Evolutionary conservation across 495 filamentous ascomycete species (phyloP).

Genomic region (Parathielavia appendiculata): DNA sequence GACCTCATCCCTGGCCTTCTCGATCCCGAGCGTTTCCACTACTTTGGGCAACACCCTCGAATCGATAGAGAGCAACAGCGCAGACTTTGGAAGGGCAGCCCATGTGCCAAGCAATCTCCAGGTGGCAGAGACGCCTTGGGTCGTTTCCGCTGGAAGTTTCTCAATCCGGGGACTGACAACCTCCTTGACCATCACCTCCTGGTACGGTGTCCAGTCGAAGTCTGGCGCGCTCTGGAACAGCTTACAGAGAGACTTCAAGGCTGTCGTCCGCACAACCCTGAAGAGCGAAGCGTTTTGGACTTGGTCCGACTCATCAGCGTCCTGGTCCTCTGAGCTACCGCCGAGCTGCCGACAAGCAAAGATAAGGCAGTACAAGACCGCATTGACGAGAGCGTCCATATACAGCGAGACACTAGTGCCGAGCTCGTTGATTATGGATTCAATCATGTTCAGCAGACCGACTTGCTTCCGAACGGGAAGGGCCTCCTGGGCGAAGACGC

Average conservation of each 20-base stretch:
- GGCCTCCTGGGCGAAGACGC: constrained; percentile 48
- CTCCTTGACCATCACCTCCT: constrained; percentile 63
- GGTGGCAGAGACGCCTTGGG: constrained; percentile 78
- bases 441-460: constrained; percentile 84
- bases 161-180: constrained; percentile 70
- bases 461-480: constrained; percentile 70
- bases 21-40: constrained; percentile 63
- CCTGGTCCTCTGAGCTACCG: constrained; percentile 36
- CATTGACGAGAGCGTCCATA: constrained; percentile 58
- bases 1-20: constrained; percentile 81
- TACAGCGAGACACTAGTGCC: constrained; percentile 62
- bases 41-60: constrained; percentile 59
- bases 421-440: constrained; percentile 78
- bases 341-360: constrained; percentile 58
- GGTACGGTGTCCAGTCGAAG: constrained; percentile 66
- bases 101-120: constrained; percentile 77
- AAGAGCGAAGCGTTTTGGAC: constrained; percentile 51
- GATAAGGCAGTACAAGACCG: constrained; percentile 73
- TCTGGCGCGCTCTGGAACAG: constrained; percentile 64
- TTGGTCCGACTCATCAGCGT: constrained; percentile 46
- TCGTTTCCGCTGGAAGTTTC: constrained; percentile 78
- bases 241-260: constrained; percentile 71
- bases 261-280: constrained; percentile 65
- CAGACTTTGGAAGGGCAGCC: constrained; percentile 60
- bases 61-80: constrained; percentile 64